A percentile compares a stretch with the other conserved stretches of the same genome.
phyloP scores from a whole-genome alignment of 805 yeast species.

The Candida golubevii region DNA sequence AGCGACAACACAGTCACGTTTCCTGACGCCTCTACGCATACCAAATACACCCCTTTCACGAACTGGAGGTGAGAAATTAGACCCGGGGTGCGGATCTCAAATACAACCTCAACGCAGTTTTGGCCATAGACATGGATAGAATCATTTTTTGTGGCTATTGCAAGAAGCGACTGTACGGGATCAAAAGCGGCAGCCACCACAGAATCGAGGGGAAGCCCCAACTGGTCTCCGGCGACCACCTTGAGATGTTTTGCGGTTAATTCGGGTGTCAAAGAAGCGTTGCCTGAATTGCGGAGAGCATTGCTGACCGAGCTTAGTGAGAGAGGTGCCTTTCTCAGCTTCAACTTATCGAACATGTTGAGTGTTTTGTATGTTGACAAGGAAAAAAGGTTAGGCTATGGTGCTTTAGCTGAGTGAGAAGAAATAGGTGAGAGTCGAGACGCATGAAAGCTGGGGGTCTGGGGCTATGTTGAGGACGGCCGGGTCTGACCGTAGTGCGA shows the following conservation, averaged over 20 bases:
- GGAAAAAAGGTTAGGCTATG: too few species aligned
- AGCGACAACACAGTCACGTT: conserved; percentile 68
- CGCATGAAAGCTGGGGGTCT: too few species aligned
- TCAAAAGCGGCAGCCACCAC: conserved; percentile 72
- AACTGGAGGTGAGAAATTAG: conserved; percentile 57
- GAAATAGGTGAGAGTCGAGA: too few species aligned
- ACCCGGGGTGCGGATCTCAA: conserved; percentile 48
- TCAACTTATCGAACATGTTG: conserved; percentile 34
- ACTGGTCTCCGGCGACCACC: conserved; percentile 26
- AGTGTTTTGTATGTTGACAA: too few species aligned
- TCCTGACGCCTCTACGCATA: conserved; percentile 61
- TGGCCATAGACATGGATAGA: conserved; percentile 81
- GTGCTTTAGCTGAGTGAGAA: too few species aligned
- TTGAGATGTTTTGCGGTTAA: conserved; percentile 28
- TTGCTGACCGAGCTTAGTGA: conserved; percentile 40
- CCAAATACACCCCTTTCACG: conserved; percentile 76
- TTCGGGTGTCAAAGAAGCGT: conserved; percentile 31
- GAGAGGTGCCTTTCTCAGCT: conserved; percentile 39
- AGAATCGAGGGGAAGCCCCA: conserved; percentile 50
- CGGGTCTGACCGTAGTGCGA: too few species aligned
- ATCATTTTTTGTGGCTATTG: conserved; percentile 69
- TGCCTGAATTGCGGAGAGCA: conserved; percentile 33
- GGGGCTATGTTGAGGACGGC: too few species aligned
- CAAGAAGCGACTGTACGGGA: conserved; percentile 82
- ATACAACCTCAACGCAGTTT: conserved; percentile 66